Base-by-base conservation (phyloP, 495 filamentous ascomycete species). In the Collariella sp. region DNA sequence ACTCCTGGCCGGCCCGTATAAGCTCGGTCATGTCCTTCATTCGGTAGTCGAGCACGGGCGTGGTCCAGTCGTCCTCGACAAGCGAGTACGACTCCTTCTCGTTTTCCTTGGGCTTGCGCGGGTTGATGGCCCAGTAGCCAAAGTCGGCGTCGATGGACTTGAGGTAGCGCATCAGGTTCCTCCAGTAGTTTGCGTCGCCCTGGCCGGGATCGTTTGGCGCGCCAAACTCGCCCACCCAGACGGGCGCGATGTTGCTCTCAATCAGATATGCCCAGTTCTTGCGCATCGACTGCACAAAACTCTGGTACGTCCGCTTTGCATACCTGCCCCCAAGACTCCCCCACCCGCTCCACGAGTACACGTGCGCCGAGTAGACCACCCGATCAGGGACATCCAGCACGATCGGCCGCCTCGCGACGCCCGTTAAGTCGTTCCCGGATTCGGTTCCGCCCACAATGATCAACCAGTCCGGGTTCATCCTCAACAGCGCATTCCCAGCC, bases 101-200 rank as follows among this genome's bases (percentile, higher is more conserved):
- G 57, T 77, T 69, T 16, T 75, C 67, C 47, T 71, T 72, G n/a
- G 76, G 75, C 56, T 82, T 80, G 24, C 76, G 72, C 44, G 80
- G 76, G 66, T 83, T 83, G 55, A 83, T 65, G 26, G 79, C 80
- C 81, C 81, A 84, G 65, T 83, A 83, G 20, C 78, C 79, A 67
- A 81, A 82, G 57, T 81, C 79, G 22, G 75, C 77, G 58, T 83
- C 79, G 40, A 78, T 66, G 1, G 61, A 62, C 58, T 73, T 74
- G 29, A 83, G 67, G 55, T 75, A 83, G 7, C 67, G 66, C 48
- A 84, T 50, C 57, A 83, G 64, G 55, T 83, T 80, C 18, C 57
- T 48, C 80, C 80, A 84, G 66, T 83, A 83, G 59, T 82, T 79
- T 26, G 61, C 62, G 54, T 83, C 79, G 2, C 78, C 79, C 9